Base-by-base conservation (phyloP, 805 yeast genomes). In the Saccharomycopsis javanensis region DNA sequence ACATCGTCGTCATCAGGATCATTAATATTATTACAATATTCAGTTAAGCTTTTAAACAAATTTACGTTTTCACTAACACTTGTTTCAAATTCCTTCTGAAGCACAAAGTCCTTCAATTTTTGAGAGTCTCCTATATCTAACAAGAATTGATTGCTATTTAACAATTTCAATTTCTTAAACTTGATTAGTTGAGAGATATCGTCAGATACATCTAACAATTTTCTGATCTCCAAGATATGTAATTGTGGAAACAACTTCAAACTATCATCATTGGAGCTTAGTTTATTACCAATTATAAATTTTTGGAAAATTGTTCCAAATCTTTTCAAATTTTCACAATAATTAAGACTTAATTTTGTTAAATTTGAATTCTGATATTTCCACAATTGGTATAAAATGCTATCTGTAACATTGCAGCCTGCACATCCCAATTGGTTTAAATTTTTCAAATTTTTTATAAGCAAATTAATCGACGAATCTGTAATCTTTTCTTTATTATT, bases 361-460 rank as follows among this genome's bases (percentile, higher is more conserved):
- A 91, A 64, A 4, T 71, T 64, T 2, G 42, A 16, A 23, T 82
- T 82, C 28, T 80, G 71, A 55, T 74, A 67, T 16, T 78, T 68
- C 0, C 90, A 89, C 34, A 91, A 70, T 64, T 86, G 91, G 96
- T 96, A 88, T 15, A 91, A 72, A 4, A 87, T 76, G 48, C 81
- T 75, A 71, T 91, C 96, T 6, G 87, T 80, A 18, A 91, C 78
- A 50, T 79, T 75, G 68, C 96, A 88, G 5, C 98, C 98, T 0
- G 97, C 96, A 20, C 89, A 72, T 0, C 97, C 97, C 50, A 91
- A 72, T 0, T 97, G 89, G 50, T 76, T 74, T 51, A 85, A 74
- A 20, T 71, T 67, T 25, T 68, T 66, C 56, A 89, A 83, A 63
- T 79, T 79, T 35, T 74, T 73, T 8, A 82, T 78, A 28, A 90